phyloP scores from a whole-genome alignment of 805 yeast species.

The Ogataea trehaloabstinens region DNA sequence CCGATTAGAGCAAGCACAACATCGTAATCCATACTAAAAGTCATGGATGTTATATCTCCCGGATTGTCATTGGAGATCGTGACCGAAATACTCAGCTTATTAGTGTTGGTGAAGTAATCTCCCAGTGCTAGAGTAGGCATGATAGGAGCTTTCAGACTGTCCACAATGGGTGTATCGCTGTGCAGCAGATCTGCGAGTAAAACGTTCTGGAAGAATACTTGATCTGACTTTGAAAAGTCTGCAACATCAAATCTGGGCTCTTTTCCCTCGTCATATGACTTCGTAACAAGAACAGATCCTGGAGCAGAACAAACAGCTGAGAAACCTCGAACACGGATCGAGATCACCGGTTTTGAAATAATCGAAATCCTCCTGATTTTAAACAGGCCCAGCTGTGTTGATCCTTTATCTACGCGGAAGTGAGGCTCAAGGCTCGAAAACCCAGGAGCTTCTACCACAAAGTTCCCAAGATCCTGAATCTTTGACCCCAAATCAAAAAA shows the following conservation, averaged over 20 bases:
- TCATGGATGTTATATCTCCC: not conserved
- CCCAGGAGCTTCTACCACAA: conserved; percentile 1
- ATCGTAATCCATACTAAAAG: conserved; percentile 1
- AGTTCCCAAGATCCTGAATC: not conserved
- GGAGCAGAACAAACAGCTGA: not conserved
- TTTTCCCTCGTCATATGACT: not conserved
- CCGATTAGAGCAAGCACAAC: not conserved
- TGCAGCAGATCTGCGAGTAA: not conserved
- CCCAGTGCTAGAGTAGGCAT: conserved; percentile 5
- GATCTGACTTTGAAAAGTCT: not conserved
- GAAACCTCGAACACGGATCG: not conserved
- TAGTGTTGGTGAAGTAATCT: conserved; percentile 2
- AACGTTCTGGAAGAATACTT: not conserved
- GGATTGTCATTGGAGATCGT: not conserved
- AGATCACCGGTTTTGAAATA: not conserved
- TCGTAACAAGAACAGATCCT: not conserved
- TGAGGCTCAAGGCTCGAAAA: conserved; percentile 1
- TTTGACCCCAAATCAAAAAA: not conserved
- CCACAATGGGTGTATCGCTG: not conserved
- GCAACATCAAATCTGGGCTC: conserved; percentile 2
- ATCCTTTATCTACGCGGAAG: not conserved
- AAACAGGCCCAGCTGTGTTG: conserved; percentile 2
- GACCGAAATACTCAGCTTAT: not conserved
- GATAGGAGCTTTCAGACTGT: not conserved
- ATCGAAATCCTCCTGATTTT: not conserved